phyloP scores from a whole-genome alignment of 139 green algal genomes.

The Dunaliella primolecta region DNA sequence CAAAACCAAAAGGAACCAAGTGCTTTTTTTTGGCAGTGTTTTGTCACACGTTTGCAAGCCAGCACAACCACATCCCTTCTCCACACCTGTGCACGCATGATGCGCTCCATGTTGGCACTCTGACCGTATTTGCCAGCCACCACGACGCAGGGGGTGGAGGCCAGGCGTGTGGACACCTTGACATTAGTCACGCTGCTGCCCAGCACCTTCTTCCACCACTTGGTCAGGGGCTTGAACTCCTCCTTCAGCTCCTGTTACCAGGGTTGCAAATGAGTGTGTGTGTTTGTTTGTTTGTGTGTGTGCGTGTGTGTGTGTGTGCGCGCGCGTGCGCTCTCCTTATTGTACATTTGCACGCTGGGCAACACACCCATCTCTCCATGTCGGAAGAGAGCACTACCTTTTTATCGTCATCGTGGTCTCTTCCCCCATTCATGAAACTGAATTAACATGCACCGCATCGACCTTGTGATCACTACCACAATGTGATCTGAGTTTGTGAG shows the following conservation, averaged over 20 bases:
- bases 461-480: no score
- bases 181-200: conserved; percentile 40
- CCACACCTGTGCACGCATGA: conserved; percentile 66
- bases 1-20: no score
- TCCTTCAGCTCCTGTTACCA: conserved; percentile 78
- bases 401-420: no score
- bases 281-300: background rate
- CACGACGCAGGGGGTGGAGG: conserved; percentile 86
- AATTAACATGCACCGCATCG: no score
- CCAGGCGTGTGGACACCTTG: conserved; percentile 72
- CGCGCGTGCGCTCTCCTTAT: conserved; percentile 36
- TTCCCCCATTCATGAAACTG: no score
- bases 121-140: conserved; percentile 93
- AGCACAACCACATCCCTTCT: background rate
- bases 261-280: background rate
- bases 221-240: conserved; percentile 82
- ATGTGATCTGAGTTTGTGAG: no score
- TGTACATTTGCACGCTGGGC: background rate
- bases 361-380: background rate
- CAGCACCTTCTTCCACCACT: conserved; percentile 94
- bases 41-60: no score
- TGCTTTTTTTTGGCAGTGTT: no score
- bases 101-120: conserved; percentile 96
- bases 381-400: no score
- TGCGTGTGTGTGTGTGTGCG: conserved; percentile 26